Conservation (phyloP, 2,329 filamentous ascomycete genomes). For the Pseudogymnoascus sp. region DNA sequence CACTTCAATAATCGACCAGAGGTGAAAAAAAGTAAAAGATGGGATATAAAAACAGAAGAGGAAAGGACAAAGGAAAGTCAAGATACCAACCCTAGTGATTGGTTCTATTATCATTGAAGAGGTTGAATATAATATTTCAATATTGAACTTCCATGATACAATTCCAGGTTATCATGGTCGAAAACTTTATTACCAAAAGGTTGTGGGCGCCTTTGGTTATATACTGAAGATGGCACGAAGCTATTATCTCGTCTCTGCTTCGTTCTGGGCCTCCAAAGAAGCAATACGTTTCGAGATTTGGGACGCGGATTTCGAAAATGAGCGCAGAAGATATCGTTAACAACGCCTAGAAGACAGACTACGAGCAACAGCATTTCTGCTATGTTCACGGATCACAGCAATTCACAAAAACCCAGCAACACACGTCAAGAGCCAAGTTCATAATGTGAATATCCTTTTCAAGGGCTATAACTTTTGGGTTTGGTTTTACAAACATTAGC, state of each 20-base stretch:
- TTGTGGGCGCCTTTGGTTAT: background rate
- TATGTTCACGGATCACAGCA: background rate
- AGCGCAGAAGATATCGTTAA: background rate
- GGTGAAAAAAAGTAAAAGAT: background rate
- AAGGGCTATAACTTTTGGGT: constrained; percentile 1
- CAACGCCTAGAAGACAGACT: background rate
- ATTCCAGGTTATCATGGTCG: background rate
- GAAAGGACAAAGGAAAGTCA: background rate
- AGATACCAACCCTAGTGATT: background rate
- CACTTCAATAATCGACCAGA: background rate
- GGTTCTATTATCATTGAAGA: no score
- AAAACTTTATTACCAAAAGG: background rate
- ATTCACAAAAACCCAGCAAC: background rate
- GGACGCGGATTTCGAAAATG: background rate
- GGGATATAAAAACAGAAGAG: background rate
- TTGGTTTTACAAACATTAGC: constrained; percentile 8
- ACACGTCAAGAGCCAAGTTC: background rate
- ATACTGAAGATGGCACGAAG: background rate
- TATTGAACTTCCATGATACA: no score
- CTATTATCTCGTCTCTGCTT: background rate
- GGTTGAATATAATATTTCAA: background rate
- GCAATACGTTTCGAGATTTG: background rate
- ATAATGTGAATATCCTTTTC: background rate
- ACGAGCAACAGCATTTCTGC: background rate
- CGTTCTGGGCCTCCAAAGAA: background rate